phyloP scores from a whole-genome alignment of 1,284 basidiomycete genomes.

The Porodaedalea pini region DNA sequence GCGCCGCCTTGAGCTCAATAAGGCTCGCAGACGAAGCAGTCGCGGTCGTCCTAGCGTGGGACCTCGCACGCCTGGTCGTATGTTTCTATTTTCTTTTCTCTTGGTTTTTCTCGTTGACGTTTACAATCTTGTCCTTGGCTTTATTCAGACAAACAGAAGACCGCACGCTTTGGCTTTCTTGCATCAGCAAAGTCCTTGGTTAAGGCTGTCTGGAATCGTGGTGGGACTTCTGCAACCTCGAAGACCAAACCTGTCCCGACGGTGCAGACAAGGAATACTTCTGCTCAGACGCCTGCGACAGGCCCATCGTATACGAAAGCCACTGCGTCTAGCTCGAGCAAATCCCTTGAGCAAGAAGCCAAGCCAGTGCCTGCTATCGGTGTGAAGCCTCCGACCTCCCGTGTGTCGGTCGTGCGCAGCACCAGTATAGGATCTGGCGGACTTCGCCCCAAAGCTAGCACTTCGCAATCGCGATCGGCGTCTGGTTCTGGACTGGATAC shows the following conservation, averaged over 20 bases:
- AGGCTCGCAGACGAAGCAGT: slow-evolving; percentile 64
- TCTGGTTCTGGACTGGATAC: background rate
- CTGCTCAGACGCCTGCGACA: slow-evolving; percentile 13
- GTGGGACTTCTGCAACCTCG: slow-evolving; percentile 31
- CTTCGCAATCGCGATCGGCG: background rate
- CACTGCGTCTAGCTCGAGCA: slow-evolving; percentile 12
- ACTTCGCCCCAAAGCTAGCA: slow-evolving; percentile 1
- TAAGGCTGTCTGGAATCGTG: slow-evolving; percentile 52
- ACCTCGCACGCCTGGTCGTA: slow-evolving; percentile 20
- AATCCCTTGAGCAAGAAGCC: background rate
- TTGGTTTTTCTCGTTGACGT: background rate
- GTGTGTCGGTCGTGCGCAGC: background rate
- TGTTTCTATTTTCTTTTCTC: background rate
- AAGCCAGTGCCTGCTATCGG: background rate
- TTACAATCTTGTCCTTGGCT: slow-evolving; percentile 4
- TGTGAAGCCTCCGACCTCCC: background rate
- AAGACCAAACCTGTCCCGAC: slow-evolving; percentile 17
- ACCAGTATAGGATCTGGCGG: background rate
- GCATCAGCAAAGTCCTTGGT: slow-evolving; percentile 51
- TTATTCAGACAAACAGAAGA: slow-evolving; percentile 37
- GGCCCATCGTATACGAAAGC: slow-evolving; percentile 1
- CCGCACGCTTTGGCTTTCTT: slow-evolving; percentile 52
- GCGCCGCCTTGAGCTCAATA: slow-evolving; percentile 58
- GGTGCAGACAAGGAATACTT: slow-evolving; percentile 16
- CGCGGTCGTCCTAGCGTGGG: slow-evolving; percentile 47